phyloP scores from a whole-genome alignment of 805 yeast species.

The Blastobotrys terrestris region DNA sequence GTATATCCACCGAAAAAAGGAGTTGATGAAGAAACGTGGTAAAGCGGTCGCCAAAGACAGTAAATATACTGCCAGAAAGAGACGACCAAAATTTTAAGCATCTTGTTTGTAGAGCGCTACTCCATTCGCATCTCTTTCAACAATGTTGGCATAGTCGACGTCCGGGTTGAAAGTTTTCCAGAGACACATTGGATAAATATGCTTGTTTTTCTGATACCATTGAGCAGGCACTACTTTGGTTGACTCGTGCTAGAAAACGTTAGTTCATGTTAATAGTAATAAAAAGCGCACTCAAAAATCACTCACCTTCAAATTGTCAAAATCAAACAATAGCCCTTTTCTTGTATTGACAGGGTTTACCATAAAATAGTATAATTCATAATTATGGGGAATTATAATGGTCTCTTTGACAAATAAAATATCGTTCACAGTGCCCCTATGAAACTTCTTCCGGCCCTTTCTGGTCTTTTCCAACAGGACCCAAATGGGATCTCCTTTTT shows the following conservation, averaged over 20 bases:
- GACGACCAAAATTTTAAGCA: conserved; percentile 55
- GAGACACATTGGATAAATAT: conserved; percentile 25
- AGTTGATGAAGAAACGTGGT: conserved; percentile 86
- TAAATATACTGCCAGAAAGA: conserved; percentile 82
- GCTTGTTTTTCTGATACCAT: conserved; percentile 29
- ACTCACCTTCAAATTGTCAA: conserved; percentile 9
- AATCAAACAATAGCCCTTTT: conserved; percentile 24
- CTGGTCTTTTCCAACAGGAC: conserved; percentile 23
- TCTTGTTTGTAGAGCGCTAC: conserved; percentile 2
- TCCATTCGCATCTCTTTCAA: conserved; percentile 22
- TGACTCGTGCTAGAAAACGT: neutral
- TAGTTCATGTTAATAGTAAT: too few species aligned
- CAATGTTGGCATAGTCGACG: conserved; percentile 22
- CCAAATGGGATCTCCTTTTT: conserved; percentile 27
- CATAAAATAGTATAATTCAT: conserved; percentile 25
- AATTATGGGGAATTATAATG: conserved; percentile 29
- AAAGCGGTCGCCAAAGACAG: conserved; percentile 82
- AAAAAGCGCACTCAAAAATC: conserved; percentile 1
- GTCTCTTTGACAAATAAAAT: conserved; percentile 25
- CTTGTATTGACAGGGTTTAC: conserved; percentile 20
- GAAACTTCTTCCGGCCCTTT: conserved; percentile 21
- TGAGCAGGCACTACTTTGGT: conserved; percentile 21
- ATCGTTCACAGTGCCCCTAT: conserved; percentile 27
- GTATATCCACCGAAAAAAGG: conserved; percentile 86
- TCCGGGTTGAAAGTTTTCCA: conserved; percentile 29